Evolutionary conservation across 108 stramenopile species (phyloP).

Genomic region (Aureococcus anophagefferens): DNA sequence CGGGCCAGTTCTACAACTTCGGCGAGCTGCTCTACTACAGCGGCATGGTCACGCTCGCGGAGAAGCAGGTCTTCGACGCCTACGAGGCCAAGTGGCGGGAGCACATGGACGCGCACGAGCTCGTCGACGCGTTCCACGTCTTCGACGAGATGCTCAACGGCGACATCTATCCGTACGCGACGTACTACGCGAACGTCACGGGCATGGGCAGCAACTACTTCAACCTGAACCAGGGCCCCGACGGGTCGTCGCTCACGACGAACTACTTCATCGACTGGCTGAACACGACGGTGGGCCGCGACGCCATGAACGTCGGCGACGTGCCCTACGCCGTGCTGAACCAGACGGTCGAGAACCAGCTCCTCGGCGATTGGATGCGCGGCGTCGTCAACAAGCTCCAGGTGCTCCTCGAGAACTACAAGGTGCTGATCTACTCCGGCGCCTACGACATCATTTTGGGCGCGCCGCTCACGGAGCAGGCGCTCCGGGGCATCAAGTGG

Average conservation of each 20-base stretch:
- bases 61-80: neutral
- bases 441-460: no score
- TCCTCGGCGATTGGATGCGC: neutral
- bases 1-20: constrained; percentile 2
- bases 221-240: constrained; percentile 13
- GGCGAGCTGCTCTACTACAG: neutral
- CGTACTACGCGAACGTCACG: constrained; percentile 2
- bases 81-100: neutral
- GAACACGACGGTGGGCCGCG: no score
- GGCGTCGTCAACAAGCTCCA: neutral
- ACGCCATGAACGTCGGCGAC: neutral
- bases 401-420: neutral
- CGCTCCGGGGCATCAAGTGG: no score
- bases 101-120: no score
- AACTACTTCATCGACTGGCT: no score
- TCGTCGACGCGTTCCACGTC: neutral
- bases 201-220: constrained; percentile 17
- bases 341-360: neutral
- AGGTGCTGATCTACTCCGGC: neutral
- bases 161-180: constrained; percentile 1
- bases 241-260: no score
- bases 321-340: neutral
- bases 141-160: constrained; percentile 20
- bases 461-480: no score
- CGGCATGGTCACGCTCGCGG: neutral